phyloP scores from a whole-genome alignment of 2,329 filamentous ascomycete genomes.

The Taxawa tesnikishii region DNA sequence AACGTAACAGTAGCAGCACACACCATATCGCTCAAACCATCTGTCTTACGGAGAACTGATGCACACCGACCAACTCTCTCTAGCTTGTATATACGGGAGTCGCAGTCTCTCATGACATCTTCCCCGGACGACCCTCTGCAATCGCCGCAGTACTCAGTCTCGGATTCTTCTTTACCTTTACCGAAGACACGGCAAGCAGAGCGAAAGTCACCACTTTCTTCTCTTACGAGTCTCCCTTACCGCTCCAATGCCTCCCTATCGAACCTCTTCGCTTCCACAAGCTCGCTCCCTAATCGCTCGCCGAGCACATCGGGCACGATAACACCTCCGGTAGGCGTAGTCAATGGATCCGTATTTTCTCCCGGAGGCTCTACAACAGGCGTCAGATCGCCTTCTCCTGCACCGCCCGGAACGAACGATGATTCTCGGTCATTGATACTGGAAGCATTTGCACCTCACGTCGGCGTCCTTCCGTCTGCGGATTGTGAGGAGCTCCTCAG shows the following conservation, averaged over 20 bases:
- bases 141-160: constrained; percentile 57
- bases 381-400: constrained; percentile 24
- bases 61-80: too few species aligned
- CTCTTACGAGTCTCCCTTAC: constrained; percentile 43
- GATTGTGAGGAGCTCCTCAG: constrained; percentile 72
- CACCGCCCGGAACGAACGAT: constrained; percentile 31
- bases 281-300: constrained; percentile 26
- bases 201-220: constrained; percentile 45
- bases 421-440: constrained; percentile 57
- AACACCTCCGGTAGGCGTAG: constrained; percentile 24
- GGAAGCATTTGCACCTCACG: constrained; percentile 76
- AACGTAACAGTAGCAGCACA: too few species aligned
- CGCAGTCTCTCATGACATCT: constrained; percentile 50
- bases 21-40: too few species aligned
- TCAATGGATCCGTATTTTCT: constrained; percentile 31
- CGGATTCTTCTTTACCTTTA: constrained; percentile 47
- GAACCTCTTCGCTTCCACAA: constrained; percentile 39
- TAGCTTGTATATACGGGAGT: too few species aligned
- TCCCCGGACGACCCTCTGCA: constrained; percentile 52
- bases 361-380: constrained; percentile 24
- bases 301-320: constrained; percentile 28
- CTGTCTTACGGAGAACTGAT: too few species aligned
- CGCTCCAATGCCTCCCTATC: constrained; percentile 40
- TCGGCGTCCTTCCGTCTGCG: constrained; percentile 73
- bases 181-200: constrained; percentile 46